Evolutionary conservation across 352 stramenopile species (phyloP), one percentile per base, ranked within the genome.

Genomic region (Discostella stelligera): DNA sequence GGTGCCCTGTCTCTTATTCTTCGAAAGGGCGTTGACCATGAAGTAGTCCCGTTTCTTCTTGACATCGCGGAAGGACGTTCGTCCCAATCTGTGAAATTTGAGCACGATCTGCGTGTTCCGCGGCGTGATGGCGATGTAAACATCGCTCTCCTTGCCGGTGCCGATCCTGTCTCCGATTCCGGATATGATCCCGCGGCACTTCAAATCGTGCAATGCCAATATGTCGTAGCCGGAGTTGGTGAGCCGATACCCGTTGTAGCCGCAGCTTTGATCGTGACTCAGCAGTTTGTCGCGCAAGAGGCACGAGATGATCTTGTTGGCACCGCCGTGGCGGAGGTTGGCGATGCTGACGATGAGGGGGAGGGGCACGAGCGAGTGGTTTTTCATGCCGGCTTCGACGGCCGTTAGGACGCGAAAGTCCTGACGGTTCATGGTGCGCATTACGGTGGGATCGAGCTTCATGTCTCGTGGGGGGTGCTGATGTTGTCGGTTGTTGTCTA

Each of bases 151-250:
- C 79, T 99, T 99, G 46, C 98, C 98, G 30, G 98, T 97, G 25
- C 97, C 97, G 71, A 99, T 99, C 63, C 85, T 84, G 80, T 93
- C 89, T 11, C 91, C 91, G 10, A 95, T 54, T 20, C 79, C 84
- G n/a, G 74, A 68, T 52, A 94, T 83, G 68, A 98, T 90, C 18
- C 95, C 95, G 23, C 96, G 90, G 37, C 94, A 87, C 58, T 98
- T 94, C 65, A 99, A 95, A 56, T 97, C 94, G 44, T 96, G 90
- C 54, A 99, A 87, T 18, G 98, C 97, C 18, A 99, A 86, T 79
- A 98, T 98, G 84, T 99, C 98, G 81, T 99, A 99, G n/a, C 98
- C 98, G 21, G 89, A 96, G 80, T 98, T 98, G 11, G 97, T 99
- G 37, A 99, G 85, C n/a, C 97, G 93, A 73, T 93, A 94, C 44